Evolutionary conservation across 805 yeast species (phyloP).

Genomic region (Ogataea pignaliae): DNA sequence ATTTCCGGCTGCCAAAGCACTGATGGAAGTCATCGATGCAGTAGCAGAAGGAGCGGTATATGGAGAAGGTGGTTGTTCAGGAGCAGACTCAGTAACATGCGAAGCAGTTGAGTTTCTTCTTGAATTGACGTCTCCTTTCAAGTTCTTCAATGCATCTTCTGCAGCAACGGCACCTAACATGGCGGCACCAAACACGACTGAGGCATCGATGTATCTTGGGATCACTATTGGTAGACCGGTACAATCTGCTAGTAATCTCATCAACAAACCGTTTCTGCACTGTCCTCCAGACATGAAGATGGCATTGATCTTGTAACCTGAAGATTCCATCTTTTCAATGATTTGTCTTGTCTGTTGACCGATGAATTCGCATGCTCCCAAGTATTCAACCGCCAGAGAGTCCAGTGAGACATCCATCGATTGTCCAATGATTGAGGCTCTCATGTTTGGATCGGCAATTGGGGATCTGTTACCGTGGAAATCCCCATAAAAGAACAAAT

Average conservation of each 20-base stretch:
- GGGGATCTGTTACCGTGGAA: constrained; percentile 96
- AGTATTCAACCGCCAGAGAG: constrained; percentile 77
- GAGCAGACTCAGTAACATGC: constrained; percentile 2
- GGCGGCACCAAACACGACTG: constrained; percentile 96
- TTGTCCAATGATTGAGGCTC: constrained; percentile 87
- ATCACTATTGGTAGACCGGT: constrained; percentile 88
- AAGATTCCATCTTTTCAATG: constrained; percentile 72
- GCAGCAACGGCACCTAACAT: constrained; percentile 93
- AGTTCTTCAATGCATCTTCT: constrained; percentile 45
- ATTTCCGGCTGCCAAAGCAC: constrained; percentile 39
- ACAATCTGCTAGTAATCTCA: constrained; percentile 88
- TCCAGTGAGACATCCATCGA: constrained; percentile 86
- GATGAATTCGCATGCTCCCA: constrained; percentile 95
- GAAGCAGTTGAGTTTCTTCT: constrained; percentile 28
- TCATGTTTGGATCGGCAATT: constrained; percentile 92
- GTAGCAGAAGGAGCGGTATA: constrained; percentile 82
- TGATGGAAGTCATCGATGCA: constrained; percentile 55
- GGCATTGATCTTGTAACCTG: constrained; percentile 73
- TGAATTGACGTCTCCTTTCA: constrained; percentile 19
- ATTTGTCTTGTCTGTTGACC: constrained; percentile 97
- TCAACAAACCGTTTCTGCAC: constrained; percentile 84
- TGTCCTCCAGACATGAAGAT: constrained; percentile 96
- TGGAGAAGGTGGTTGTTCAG: constrained; percentile 50
- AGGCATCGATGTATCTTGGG: constrained; percentile 93
- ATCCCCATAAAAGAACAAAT: constrained; percentile 92